These are phyloP conservation scores for Laetiporus sulphureus DNA, from an alignment of 1,284 basidiomycete genomes.

Conservation along the genomic window DNA sequence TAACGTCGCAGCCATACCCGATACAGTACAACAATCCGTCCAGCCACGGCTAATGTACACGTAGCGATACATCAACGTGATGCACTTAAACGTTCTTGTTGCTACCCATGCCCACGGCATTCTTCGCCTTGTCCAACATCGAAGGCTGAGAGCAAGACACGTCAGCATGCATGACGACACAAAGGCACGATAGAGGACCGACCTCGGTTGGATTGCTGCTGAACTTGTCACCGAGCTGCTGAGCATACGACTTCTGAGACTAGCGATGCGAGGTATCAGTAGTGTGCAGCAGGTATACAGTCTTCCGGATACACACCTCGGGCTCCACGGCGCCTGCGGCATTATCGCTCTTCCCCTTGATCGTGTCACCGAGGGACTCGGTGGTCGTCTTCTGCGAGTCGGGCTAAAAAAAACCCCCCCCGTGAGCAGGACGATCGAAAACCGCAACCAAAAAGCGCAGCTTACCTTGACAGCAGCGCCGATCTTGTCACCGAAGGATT, in stretches of 20 bases:
- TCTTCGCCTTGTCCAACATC: slow-evolving; percentile 23
- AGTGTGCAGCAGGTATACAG: background rate
- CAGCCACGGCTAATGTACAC: no score
- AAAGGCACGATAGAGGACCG: no score
- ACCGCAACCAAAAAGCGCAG: background rate
- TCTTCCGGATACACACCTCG: slow-evolving; percentile 23
- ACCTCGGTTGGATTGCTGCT: slow-evolving; percentile 35
- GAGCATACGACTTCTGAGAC: slow-evolving; percentile 43
- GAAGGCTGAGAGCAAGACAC: slow-evolving; percentile 17
- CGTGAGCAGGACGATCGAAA: no score
- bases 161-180: no score
- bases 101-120: slow-evolving; percentile 23
- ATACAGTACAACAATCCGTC: no score
- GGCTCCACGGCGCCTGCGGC: slow-evolving; percentile 28
- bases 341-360: slow-evolving; percentile 29
- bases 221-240: slow-evolving; percentile 48
- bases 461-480: slow-evolving; percentile 28
- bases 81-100: no score
- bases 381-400: slow-evolving; percentile 31
- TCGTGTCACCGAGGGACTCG: slow-evolving; percentile 30
- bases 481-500: slow-evolving; percentile 38
- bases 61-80: no score
- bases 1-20: no score
- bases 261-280: slow-evolving; percentile 10
- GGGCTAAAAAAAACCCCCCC: no score